A percentile compares a stretch with the other conserved stretches of the same genome.
Evolutionary conservation across 352 stramenopile species (phyloP).

Genomic region (Globisporangium radiosum): DNA sequence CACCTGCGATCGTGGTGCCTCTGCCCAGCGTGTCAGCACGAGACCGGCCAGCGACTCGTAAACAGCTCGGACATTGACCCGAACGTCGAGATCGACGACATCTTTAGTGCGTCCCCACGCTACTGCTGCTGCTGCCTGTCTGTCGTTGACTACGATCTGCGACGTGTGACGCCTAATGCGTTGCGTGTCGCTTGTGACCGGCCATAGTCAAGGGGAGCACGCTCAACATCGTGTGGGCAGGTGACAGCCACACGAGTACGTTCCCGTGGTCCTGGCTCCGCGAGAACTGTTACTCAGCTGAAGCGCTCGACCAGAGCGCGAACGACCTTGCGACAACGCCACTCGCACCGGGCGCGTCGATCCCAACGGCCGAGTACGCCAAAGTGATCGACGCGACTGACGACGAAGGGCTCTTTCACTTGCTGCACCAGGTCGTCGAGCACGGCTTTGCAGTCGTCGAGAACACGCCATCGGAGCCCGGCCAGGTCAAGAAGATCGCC

Average conservation of each 20-base stretch:
- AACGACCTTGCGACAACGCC: conserved; percentile 39
- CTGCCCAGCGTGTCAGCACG: conserved; percentile 62
- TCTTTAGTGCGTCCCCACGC: conserved; percentile 40
- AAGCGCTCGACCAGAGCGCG: conserved; percentile 38
- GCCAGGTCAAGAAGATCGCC: conserved; percentile 65
- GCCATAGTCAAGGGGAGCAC: conserved; percentile 57
- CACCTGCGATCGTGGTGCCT: conserved; percentile 76
- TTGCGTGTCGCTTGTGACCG: not conserved
- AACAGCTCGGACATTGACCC: conserved; percentile 59
- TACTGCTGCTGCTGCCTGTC: not conserved
- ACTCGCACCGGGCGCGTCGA: conserved; percentile 34
- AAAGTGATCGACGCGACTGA: conserved; percentile 50
- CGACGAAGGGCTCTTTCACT: conserved; percentile 59
- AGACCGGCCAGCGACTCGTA: conserved; percentile 75
- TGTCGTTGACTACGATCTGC: not conserved
- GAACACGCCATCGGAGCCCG: conserved; percentile 51
- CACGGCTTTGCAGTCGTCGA: conserved; percentile 66
- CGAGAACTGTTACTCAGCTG: conserved; percentile 72
- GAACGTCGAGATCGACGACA: conserved; percentile 59
- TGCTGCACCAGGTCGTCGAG: conserved; percentile 64
- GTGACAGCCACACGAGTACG: conserved; percentile 56
- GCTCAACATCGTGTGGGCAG: conserved; percentile 61
- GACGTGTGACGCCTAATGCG: not conserved
- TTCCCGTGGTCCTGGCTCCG: conserved; percentile 67
- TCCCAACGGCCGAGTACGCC: conserved; percentile 53